phyloP scores from a whole-genome alignment of 1,284 basidiomycete genomes.

The Ceratobasidium sp. region DNA sequence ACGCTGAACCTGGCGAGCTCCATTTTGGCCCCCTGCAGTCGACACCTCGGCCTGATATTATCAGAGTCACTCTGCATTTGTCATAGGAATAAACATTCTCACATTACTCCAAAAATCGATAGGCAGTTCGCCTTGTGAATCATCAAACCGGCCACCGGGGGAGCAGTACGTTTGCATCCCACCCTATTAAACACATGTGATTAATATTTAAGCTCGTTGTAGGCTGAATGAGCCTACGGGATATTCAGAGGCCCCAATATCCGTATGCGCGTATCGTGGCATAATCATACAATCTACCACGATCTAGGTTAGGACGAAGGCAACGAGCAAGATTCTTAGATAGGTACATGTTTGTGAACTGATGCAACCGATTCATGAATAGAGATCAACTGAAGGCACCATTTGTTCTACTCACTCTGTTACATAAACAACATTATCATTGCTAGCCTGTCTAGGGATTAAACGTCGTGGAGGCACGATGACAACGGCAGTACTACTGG shows the following conservation, averaged over 20 bases:
- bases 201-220: background rate
- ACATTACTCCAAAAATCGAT: constrained; percentile 50
- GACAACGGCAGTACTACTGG: background rate
- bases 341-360: constrained; percentile 34
- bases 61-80: no score
- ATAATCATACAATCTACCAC: constrained; percentile 40
- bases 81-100: no score
- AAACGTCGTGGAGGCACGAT: background rate
- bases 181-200: constrained; percentile 41
- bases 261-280: constrained; percentile 47
- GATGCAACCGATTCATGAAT: background rate
- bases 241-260: constrained; percentile 47
- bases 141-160: constrained; percentile 33
- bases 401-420: constrained; percentile 18
- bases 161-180: constrained; percentile 50
- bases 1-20: constrained; percentile 42
- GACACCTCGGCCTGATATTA: constrained; percentile 25
- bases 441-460: constrained; percentile 1
- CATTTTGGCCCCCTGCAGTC: constrained; percentile 43
- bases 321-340: background rate
- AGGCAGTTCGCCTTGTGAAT: constrained; percentile 46
- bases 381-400: background rate
- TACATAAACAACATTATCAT: constrained; percentile 40
- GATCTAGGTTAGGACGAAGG: background rate
- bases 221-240: constrained; percentile 14